phyloP scores from a whole-genome alignment of 2,329 filamentous ascomycete species.

The Fusarium denticulatum region DNA sequence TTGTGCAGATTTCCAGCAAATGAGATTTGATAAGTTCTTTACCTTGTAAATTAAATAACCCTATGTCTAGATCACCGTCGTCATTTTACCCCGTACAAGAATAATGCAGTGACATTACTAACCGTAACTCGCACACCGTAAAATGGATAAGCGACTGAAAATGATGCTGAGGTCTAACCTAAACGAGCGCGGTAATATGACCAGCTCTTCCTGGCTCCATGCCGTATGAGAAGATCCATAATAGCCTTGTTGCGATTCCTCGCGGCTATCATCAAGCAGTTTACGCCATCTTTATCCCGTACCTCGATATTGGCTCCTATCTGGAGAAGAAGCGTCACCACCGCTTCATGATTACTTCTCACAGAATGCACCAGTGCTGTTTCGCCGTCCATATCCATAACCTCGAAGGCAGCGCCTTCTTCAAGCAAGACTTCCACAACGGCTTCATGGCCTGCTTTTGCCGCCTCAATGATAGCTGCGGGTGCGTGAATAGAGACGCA shows the following conservation, averaged over 20 bases:
- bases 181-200: not conserved
- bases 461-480: not conserved
- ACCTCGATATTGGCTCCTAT: not conserved
- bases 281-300: too few relatives aligned
- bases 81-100: too few relatives aligned
- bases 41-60: too few relatives aligned
- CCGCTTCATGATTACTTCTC: fast-evolving
- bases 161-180: too few relatives aligned
- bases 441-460: not conserved
- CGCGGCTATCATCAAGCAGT: not conserved
- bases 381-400: too few relatives aligned
- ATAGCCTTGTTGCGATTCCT: fast-evolving
- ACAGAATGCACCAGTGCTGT: not conserved
- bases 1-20: not conserved
- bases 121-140: fast-evolving
- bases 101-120: fast-evolving
- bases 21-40: too few relatives aligned
- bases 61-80: too few relatives aligned
- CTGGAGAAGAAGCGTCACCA: not conserved
- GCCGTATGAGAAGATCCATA: not conserved
- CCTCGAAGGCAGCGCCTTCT: not conserved
- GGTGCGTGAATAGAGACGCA: too few relatives aligned
- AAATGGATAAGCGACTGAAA: fast-evolving
- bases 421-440: not conserved
- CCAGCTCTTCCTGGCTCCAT: not conserved